Percentiles rank a stretch among this genome's conserved stretches.
These are phyloP conservation scores for Wallemia ichthyophaga DNA, from an alignment of 1,284 basidiomycete genomes.

Conservation along the genomic window DNA sequence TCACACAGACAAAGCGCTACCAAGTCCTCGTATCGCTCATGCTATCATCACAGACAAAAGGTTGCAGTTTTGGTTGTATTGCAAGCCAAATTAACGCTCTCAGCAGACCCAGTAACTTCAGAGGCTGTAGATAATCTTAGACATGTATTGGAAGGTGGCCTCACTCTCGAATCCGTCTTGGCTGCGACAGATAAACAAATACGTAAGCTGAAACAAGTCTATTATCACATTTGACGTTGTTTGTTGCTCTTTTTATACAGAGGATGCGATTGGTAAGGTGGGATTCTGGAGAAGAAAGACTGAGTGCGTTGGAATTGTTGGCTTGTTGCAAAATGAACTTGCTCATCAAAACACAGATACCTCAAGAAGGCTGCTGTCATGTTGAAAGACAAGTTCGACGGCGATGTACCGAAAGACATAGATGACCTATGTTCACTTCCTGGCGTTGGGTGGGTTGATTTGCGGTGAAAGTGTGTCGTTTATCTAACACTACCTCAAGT, in stretches of 20 bases:
- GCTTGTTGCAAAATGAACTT: conserved; percentile 1
- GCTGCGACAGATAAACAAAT: conserved; percentile 32
- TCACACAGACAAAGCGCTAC: conserved; percentile 32
- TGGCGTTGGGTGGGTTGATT: conserved; percentile 30
- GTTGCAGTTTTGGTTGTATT: conserved; percentile 8
- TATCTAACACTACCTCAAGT: background rate
- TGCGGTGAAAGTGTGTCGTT: background rate
- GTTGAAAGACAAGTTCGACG: conserved; percentile 36
- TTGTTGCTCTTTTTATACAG: conserved; percentile 11
- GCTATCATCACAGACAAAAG: conserved; percentile 85
- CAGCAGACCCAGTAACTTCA: conserved; percentile 40
- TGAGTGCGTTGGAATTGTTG: conserved; percentile 13
- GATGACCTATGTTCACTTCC: conserved; percentile 54
- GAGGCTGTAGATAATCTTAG: conserved; percentile 53
- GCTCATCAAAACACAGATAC: conserved; percentile 15
- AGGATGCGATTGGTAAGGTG: conserved; percentile 52
- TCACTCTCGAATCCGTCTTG: conserved; percentile 43
- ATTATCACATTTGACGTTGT: background rate
- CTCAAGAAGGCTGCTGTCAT: conserved; percentile 38
- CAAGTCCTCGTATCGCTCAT: conserved; percentile 72
- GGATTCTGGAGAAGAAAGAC: conserved; percentile 81
- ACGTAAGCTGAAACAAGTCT: conserved; percentile 4
- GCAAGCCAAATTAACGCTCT: background rate
- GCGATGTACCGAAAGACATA: conserved; percentile 56
- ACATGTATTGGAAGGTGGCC: conserved; percentile 34